These are phyloP conservation scores for Croton laevigatus DNA, from an alignment of 441 rosid species.

Conservation along the genomic window DNA sequence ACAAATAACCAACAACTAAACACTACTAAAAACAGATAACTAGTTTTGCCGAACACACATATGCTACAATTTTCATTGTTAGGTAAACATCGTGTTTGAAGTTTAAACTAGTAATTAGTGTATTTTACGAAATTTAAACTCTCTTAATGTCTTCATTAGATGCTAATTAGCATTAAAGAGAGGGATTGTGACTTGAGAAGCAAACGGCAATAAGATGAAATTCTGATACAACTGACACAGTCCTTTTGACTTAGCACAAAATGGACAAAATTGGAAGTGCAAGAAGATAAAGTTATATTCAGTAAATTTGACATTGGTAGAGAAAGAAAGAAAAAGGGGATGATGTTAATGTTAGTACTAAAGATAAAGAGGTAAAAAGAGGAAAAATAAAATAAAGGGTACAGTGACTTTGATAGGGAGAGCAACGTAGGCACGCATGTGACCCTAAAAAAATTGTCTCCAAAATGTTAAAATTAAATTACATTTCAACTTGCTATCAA, in stretches of 20 bases:
- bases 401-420: conserved; percentile 20
- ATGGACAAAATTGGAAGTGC: not conserved
- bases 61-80: no score
- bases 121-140: no score
- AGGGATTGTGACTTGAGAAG: not conserved
- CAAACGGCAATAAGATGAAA: conserved; percentile 4
- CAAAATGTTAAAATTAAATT: conserved; percentile 10
- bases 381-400: conserved; percentile 5
- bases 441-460: conserved; percentile 25
- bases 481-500: conserved; percentile 13
- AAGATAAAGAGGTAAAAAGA: conserved; percentile 19
- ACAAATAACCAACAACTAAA: no score
- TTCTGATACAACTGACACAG: not conserved
- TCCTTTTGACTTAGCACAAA: not conserved
- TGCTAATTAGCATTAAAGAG: no score
- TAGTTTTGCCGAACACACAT: no score
- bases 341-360: not conserved
- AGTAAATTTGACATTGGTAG: conserved; percentile 21
- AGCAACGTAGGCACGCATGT: conserved; percentile 25
- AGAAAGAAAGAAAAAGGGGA: conserved; percentile 11
- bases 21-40: no score
- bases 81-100: no score
- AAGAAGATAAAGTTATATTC: not conserved
- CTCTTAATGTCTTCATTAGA: no score
- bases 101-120: no score